phyloP scores from a whole-genome alignment of 2,329 filamentous ascomycete species.

The Fusarium dimerum region DNA sequence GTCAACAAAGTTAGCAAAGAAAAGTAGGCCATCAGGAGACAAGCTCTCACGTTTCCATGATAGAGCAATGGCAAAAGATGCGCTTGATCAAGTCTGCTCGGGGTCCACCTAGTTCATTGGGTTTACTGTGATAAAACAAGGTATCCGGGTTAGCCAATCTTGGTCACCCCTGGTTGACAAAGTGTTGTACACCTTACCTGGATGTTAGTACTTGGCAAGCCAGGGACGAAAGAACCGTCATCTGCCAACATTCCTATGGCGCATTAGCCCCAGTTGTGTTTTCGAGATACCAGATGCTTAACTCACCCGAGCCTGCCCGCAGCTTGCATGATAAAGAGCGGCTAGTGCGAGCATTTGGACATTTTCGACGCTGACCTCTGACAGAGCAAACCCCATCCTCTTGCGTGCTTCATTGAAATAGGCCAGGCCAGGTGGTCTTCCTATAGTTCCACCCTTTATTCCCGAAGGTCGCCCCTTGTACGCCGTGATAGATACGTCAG shows the following conservation, averaged over 20 bases:
- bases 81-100: slow-evolving; percentile 28
- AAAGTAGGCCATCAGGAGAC: background rate
- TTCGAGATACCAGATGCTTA: slow-evolving; percentile 3
- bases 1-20: slow-evolving; percentile 12
- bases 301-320: slow-evolving; percentile 51
- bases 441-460: slow-evolving; percentile 50
- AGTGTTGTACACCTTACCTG: slow-evolving; percentile 40
- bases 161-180: background rate
- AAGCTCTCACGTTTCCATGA: slow-evolving; percentile 28
- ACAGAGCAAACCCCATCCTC: slow-evolving; percentile 58
- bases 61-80: slow-evolving; percentile 29
- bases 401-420: slow-evolving; percentile 64
- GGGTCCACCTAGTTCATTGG: slow-evolving; percentile 24
- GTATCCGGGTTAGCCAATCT: background rate
- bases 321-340: slow-evolving; percentile 56
- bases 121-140: slow-evolving; percentile 16
- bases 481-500: slow-evolving; percentile 46
- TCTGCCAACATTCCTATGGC: slow-evolving; percentile 60
- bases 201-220: slow-evolving; percentile 58
- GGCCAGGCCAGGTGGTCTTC: slow-evolving; percentile 55
- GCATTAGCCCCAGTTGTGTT: slow-evolving; percentile 1
- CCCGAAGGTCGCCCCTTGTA: slow-evolving; percentile 50
- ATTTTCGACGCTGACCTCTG: slow-evolving; percentile 58
- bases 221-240: slow-evolving; percentile 55
- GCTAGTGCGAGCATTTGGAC: slow-evolving; percentile 59